Conservation (phyloP, 1,284 basidiomycete genomes). For the Naganishia sp. region DNA sequence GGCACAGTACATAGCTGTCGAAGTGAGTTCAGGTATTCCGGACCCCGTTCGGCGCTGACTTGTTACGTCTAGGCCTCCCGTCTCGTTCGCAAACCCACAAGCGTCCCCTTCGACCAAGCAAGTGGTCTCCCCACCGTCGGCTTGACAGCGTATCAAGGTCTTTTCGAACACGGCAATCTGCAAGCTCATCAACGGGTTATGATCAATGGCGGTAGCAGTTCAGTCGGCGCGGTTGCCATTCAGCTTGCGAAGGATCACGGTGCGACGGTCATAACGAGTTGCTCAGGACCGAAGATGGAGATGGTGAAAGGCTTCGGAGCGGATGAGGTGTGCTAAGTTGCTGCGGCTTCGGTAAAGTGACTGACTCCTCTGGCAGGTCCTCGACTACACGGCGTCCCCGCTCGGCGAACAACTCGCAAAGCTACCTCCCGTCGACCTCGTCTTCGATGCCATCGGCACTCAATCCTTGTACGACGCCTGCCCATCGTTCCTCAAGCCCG, state of each 20-base stretch:
- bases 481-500: constrained; percentile 27
- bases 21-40: background rate
- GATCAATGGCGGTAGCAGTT: constrained; percentile 35
- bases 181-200: constrained; percentile 32
- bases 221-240: constrained; percentile 35
- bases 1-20: constrained; percentile 27
- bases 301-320: constrained; percentile 32
- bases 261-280: constrained; percentile 33
- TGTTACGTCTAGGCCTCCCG: background rate
- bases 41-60: background rate
- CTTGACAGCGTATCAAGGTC: constrained; percentile 32
- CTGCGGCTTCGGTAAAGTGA: background rate
- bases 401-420: constrained; percentile 31
- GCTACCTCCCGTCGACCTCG: constrained; percentile 31
- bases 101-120: constrained; percentile 31
- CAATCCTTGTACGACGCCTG: constrained; percentile 24
- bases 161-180: constrained; percentile 23
- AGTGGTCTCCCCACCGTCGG: constrained; percentile 35
- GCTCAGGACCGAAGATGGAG: constrained; percentile 27
- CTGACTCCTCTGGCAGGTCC: constrained; percentile 3
- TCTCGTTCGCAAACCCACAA: constrained; percentile 26
- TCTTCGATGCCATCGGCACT: constrained; percentile 35
- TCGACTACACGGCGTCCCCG: constrained; percentile 34
- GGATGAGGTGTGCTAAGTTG: constrained; percentile 19
- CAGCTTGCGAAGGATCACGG: constrained; percentile 35